These are phyloP conservation scores for Ogataea angusta DNA, from an alignment of 805 yeast genomes.

Conservation along the genomic window DNA sequence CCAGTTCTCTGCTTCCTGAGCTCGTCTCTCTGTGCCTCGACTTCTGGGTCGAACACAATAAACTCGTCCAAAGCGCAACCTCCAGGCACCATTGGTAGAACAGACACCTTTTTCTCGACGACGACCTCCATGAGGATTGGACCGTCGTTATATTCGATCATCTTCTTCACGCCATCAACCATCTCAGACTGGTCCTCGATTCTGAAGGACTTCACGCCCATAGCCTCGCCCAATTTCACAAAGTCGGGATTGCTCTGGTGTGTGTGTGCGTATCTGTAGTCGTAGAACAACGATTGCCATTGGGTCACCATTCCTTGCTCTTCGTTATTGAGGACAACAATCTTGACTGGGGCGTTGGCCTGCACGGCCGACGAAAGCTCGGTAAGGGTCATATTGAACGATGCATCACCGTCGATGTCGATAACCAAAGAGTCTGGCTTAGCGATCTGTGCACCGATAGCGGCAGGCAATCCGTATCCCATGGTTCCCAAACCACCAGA, in stretches of 20 bases:
- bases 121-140: constrained; percentile 89
- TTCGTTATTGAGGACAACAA: constrained; percentile 88
- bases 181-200: constrained; percentile 67
- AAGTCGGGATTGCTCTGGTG: constrained; percentile 95
- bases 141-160: constrained; percentile 67
- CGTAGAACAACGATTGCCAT: constrained; percentile 97
- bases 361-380: constrained; percentile 94
- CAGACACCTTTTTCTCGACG: constrained; percentile 92
- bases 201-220: constrained; percentile 85
- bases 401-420: constrained; percentile 98
- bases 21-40: constrained; percentile 66
- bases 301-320: constrained; percentile 99
- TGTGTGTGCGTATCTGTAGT: constrained; percentile 96
- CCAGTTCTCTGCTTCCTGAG: constrained; percentile 70
- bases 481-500: constrained; percentile 98
- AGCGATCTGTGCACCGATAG: constrained; percentile 97
- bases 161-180: constrained; percentile 54
- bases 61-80: constrained; percentile 95
- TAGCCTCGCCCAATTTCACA: constrained; percentile 87
- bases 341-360: constrained; percentile 86
- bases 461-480: constrained; percentile 98
- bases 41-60: constrained; percentile 78
- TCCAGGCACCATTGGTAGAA: constrained; percentile 96
- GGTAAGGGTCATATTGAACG: constrained; percentile 96
- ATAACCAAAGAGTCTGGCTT: constrained; percentile 92